Base-by-base conservation (phyloP, 805 yeast genomes). In the Wickerhamomyces bisporus region DNA sequence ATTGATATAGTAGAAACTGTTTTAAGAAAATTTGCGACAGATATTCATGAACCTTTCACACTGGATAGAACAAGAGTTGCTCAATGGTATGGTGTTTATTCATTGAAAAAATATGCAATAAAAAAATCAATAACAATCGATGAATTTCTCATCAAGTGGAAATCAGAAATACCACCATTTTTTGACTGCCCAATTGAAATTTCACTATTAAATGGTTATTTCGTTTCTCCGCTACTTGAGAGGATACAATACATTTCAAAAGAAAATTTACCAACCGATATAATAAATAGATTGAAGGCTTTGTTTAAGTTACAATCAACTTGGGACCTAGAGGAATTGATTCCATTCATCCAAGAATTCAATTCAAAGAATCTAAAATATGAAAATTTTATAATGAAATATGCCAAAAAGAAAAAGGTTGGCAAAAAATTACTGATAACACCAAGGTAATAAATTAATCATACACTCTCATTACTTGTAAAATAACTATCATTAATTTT, bases 81-180 rank as follows among this genome's bases (percentile, higher is more conserved):
- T 1, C 53, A 52, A 34, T 85, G 87, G 84, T 77, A 75, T 48
- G 95, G 95, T 0, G 52, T 73, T 2, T 64, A 70, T 36, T 62
- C 79, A 0, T 61, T 86, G 17, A 54, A 58, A 18, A 58, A 59
- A 28, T 56, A 60, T 42, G 67, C 67, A 0, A 44, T 62, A 24
- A 35, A 45, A n/a, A 49, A 43, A 12, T 41, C 58, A 1, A 42
- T 67, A 15, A 41, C 62, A 1, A 36, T 61, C 0, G 73, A 75
- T 29, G 86, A 81, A 41, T 76, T 87, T 50, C 50, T 79, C 42
- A 68, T 83, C 34, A 70, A 72, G 36, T 75, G 89, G 79, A 75
- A 78, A 48, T 65, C 79, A 2, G 62, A 70, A 6, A 66, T 85
- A 30, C 89, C 93, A 2, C 71, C 77, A 8, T 71, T 76, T 57